Evolutionary conservation across 2,329 filamentous ascomycete species (phyloP).

Genomic region (Alternaria atra): DNA sequence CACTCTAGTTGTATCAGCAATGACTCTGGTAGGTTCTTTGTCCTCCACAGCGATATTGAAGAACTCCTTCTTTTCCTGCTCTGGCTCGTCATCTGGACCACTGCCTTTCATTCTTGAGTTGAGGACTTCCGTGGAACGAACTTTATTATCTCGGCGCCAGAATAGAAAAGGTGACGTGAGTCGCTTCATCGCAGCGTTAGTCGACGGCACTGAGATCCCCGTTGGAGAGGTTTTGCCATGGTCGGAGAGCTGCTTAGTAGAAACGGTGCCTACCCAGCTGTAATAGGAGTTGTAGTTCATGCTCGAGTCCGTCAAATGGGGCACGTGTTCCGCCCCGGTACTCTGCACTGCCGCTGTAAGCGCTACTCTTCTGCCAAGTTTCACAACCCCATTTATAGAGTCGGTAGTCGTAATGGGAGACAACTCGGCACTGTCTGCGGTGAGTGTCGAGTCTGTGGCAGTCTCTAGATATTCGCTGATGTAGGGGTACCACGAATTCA

Average conservation of each 20-base stretch:
- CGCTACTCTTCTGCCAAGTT: neutral
- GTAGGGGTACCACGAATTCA: constrained; percentile 4
- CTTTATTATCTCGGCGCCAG: neutral
- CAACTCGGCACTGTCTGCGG: neutral
- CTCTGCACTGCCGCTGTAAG: neutral
- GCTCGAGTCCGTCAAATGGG: neutral
- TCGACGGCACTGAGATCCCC: neutral
- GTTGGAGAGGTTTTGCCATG: neutral
- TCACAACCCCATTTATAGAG: neutral
- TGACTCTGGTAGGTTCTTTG: neutral
- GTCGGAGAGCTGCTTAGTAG: fast-evolving
- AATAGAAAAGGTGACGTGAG: neutral
- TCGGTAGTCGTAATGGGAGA: neutral
- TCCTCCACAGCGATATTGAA: neutral
- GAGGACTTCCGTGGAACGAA: neutral
- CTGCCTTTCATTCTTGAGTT: neutral
- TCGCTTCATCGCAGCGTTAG: neutral
- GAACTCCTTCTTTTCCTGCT: neutral
- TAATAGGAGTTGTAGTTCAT: neutral
- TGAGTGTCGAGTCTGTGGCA: neutral
- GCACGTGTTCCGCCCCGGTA: fast-evolving
- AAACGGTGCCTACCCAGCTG: neutral
- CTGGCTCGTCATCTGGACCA: neutral
- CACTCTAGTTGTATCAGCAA: fast-evolving
- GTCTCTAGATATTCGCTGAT: constrained; percentile 2